Conservation (phyloP, 768 basidiomycete genomes). For the Calocybe indica region DNA sequence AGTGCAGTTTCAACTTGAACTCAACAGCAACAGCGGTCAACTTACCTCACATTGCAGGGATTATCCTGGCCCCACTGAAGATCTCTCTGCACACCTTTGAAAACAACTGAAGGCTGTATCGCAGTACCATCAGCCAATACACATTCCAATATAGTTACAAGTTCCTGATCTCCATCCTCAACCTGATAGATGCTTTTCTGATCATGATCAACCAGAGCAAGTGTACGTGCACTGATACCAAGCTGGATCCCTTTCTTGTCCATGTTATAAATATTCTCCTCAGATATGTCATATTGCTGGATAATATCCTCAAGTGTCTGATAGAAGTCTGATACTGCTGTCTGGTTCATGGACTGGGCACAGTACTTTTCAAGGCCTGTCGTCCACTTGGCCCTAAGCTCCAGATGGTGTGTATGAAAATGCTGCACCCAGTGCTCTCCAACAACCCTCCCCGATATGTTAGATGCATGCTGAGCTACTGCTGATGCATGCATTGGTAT, state of each 20-base stretch:
- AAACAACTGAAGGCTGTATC: constrained; percentile 31
- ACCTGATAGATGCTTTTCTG: constrained; percentile 13
- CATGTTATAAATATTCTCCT: too few species aligned
- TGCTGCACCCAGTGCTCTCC: constrained; percentile 10
- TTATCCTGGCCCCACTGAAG: constrained; percentile 17
- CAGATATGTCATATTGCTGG: too few species aligned
- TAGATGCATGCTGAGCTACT: constrained; percentile 11
- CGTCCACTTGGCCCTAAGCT: constrained; percentile 15
- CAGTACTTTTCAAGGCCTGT: constrained; percentile 15
- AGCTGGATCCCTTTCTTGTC: too few species aligned
- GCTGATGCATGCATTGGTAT: constrained; percentile 12
- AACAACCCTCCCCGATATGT: constrained; percentile 7
- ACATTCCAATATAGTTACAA: constrained; percentile 41
- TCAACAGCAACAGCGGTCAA: too few species aligned
- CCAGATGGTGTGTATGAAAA: constrained; percentile 14
- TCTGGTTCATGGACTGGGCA: constrained; percentile 15
- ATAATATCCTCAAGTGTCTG: constrained; percentile 7
- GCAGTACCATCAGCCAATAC: constrained; percentile 35
- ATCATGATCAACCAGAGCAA: constrained; percentile 10
- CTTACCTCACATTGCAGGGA: constrained; percentile 22
- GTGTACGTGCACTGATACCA: too few species aligned
- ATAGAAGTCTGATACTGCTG: constrained; percentile 11
- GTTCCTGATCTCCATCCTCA: too few species aligned
- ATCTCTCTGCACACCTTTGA: constrained; percentile 20
- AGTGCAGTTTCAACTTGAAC: too few species aligned